Conservation (phyloP, 1,284 basidiomycete species). For the Malassezia sp. region DNA sequence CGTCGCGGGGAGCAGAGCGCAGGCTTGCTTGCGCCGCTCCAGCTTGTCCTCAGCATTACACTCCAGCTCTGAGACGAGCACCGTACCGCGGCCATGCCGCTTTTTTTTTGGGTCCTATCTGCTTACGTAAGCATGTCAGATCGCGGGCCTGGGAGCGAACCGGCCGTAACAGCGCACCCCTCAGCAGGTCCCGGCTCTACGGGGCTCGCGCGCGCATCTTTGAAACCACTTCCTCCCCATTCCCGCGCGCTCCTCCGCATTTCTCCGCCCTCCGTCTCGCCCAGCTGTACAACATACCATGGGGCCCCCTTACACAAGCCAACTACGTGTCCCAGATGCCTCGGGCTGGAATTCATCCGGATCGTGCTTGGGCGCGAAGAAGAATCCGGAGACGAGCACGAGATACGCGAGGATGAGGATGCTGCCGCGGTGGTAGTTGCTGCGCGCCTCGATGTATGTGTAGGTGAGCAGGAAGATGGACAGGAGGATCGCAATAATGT, state of each 20-base stretch:
- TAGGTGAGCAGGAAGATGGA: slow-evolving; percentile 83
- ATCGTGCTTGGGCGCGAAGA: slow-evolving; percentile 31
- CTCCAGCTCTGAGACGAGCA: slow-evolving; percentile 23
- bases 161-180: no score
- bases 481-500: slow-evolving; percentile 80
- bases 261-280: no score
- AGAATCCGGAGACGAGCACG: slow-evolving; percentile 42
- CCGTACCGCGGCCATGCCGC: slow-evolving; percentile 14
- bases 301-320: no score
- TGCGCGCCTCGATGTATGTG: slow-evolving; percentile 94
- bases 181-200: no score
- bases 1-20: slow-evolving; percentile 13
- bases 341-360: slow-evolving; percentile 1
- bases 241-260: no score
- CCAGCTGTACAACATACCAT: no score
- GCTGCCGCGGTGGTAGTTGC: slow-evolving; percentile 62
- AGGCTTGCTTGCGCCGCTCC: slow-evolving; percentile 19
- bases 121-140: slow-evolving; percentile 15
- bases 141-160: no score
- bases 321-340: neutral
- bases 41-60: slow-evolving; percentile 26
- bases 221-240: no score
- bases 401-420: slow-evolving; percentile 39
- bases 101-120: slow-evolving; percentile 5
- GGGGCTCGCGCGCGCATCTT: no score